These are phyloP conservation scores for Erythrophleum fordii DNA, from an alignment of 306 rosid species.

Conservation along the genomic window DNA sequence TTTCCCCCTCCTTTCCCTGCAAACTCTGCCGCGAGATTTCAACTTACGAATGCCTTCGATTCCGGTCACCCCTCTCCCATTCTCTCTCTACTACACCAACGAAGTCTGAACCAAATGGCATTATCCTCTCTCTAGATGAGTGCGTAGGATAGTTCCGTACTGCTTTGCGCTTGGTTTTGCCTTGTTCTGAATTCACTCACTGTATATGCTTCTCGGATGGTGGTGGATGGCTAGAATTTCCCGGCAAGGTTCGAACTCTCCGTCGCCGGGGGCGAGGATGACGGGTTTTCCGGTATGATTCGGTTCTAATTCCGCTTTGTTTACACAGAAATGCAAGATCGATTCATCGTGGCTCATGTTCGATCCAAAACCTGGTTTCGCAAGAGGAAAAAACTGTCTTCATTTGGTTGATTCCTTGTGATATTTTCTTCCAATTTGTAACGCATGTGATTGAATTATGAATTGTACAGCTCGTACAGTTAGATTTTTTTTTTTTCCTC, in stretches of 20 bases:
- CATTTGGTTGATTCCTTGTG: neutral
- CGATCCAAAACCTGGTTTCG: conserved; percentile 77
- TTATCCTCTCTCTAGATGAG: neutral
- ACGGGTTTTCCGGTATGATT: conserved; percentile 43
- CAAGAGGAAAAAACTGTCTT: conserved; percentile 46
- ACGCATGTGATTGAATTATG: neutral
- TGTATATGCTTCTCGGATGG: neutral
- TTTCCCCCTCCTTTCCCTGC: neutral
- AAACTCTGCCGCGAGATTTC: neutral
- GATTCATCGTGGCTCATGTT: conserved; percentile 41
- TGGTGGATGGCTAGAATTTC: conserved; percentile 30
- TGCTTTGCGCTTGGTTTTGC: neutral
- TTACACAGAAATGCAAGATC: conserved; percentile 60
- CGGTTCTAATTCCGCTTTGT: conserved; percentile 8
- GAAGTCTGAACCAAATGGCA: neutral
- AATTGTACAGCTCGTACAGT: conserved; percentile 43
- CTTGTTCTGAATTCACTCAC: neutral
- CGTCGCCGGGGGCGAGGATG: conserved; percentile 39
- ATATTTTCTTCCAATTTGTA: neutral
- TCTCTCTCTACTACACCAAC: neutral
- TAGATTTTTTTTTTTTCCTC: neutral
- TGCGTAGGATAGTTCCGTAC: neutral
- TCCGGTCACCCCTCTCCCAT: conserved; percentile 34
- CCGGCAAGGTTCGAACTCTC: conserved; percentile 40
- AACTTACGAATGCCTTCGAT: conserved; percentile 1